Evolutionary conservation across 768 basidiomycete species (phyloP), one percentile per base, ranked within the genome.

Genomic region (Tremella fuciformis): DNA sequence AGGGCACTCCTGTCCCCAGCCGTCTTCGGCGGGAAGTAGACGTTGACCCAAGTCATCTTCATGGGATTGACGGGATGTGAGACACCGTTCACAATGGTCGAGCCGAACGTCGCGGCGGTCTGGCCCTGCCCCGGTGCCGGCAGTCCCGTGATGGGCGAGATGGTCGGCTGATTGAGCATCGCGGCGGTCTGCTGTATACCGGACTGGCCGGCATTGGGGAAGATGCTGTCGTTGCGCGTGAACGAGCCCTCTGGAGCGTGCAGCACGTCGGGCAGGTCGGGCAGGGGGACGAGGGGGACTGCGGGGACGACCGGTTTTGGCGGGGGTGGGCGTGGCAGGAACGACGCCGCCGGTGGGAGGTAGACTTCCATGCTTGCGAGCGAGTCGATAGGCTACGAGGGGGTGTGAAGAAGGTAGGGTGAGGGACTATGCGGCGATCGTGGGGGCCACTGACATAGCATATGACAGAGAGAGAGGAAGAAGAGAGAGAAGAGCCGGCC

Each of bases 201-300:
- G 22, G 42, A 18, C 16, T 18, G n/a, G 8, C 71, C 68, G 47
- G 67, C 65, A 34, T 54, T 47, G 13, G 66, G 63, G 58, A 75
- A 73, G n/a, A 69, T 50, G 19, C 50, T 26, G 15, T 64, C 46
- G 38, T 54, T 63, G 13, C 62, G 60, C 13, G 58, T 65, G 58
- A 73, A 75, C 1, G 71, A 50, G 2, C 73, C 73, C 53, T 75
- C 73, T 9, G 73, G 73, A 6, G 73, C 66, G 48, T 73, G 60
- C 47, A 75, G 62, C 13, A 50, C 49, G 13, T 69, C 68, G 7
- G 71, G 71, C 3, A 73, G 61, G 18, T 66, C 67, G 29, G 66
- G 64, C 13, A 67, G 50, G 16, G 73, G 71, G 48, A 75, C 67
- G 58, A 71, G 19, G 24, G 72, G 72, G 16, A 71, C 67, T 11